These are phyloP conservation scores for Paecilomyces sp. DNA, from an alignment of 2,329 filamentous ascomycete genomes.

Conservation along the genomic window DNA sequence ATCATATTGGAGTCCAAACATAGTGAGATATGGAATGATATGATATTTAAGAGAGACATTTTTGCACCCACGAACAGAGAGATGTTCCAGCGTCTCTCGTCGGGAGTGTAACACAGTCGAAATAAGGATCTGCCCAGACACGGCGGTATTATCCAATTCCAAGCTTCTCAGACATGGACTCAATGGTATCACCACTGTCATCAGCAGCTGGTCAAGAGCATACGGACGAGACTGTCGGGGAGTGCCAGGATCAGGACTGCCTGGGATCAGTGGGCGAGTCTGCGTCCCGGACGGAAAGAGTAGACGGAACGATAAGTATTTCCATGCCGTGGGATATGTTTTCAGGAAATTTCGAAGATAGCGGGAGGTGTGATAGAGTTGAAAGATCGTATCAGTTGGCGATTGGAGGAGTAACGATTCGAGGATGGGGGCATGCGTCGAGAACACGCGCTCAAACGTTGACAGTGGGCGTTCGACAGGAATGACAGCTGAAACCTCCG, in stretches of 20 bases:
- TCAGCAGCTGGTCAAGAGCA: slow-evolving; percentile 51
- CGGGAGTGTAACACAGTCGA: slow-evolving; percentile 48
- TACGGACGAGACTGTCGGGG: slow-evolving; percentile 50
- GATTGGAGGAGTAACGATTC: slow-evolving; percentile 53
- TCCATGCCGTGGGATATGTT: slow-evolving; percentile 55
- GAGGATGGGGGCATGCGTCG: slow-evolving; percentile 50
- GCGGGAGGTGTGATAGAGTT: slow-evolving; percentile 52
- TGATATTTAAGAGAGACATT: slow-evolving; percentile 60
- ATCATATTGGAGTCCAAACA: slow-evolving; percentile 38
- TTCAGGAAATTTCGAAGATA: slow-evolving; percentile 49
- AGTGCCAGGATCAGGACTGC: slow-evolving; percentile 21
- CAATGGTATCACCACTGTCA: slow-evolving; percentile 49
- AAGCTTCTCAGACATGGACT: slow-evolving; percentile 50
- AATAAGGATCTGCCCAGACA: slow-evolving; percentile 51
- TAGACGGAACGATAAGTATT: slow-evolving; percentile 52
- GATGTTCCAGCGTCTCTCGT: slow-evolving; percentile 49
- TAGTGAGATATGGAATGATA: slow-evolving; percentile 51
- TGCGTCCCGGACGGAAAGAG: slow-evolving; percentile 33
- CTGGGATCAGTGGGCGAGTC: slow-evolving; percentile 25
- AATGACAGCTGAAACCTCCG: slow-evolving; percentile 14
- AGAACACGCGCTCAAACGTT: slow-evolving; percentile 49
- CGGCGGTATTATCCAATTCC: slow-evolving; percentile 55
- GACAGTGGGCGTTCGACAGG: slow-evolving; percentile 29
- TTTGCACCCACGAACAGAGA: slow-evolving; percentile 57
- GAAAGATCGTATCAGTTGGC: slow-evolving; percentile 49